Evolutionary conservation across 768 basidiomycete genomes (phyloP).

Genomic region (Hygrocybe coccinea): DNA sequence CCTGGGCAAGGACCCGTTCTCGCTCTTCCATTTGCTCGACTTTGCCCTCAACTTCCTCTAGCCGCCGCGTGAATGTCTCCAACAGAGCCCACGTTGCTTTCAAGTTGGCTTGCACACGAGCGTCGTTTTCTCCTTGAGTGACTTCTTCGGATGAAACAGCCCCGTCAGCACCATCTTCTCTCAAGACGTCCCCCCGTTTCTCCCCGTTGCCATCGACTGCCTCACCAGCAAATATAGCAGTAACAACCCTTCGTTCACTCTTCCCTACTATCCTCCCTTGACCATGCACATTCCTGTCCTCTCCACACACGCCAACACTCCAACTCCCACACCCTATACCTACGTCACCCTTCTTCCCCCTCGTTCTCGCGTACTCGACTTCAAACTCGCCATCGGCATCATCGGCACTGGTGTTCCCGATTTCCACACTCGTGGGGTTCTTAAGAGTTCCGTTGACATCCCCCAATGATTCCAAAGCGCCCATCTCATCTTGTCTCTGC

Average conservation of each 20-base stretch:
- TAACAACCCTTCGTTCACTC: conserved; percentile 1
- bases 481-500: not conserved
- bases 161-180: not conserved
- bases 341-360: not conserved
- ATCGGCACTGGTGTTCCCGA: too few species aligned
- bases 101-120: conserved; percentile 8
- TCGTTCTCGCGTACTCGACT: not conserved
- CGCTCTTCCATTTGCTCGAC: conserved; percentile 19
- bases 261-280: not conserved
- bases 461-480: too few species aligned
- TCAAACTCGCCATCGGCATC: not conserved
- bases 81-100: conserved; percentile 10
- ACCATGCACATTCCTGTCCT: not conserved
- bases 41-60: conserved; percentile 21
- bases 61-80: conserved; percentile 15
- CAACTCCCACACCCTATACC: not conserved
- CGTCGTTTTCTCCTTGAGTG: not conserved
- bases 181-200: not conserved
- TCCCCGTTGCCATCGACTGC: not conserved
- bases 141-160: not conserved
- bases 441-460: not conserved
- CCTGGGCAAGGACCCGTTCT: not conserved
- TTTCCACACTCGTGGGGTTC: not conserved
- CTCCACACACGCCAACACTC: not conserved
- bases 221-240: not conserved